phyloP scores from a whole-genome alignment of 2,329 filamentous ascomycete genomes.

The Penicillium brasilianum region DNA sequence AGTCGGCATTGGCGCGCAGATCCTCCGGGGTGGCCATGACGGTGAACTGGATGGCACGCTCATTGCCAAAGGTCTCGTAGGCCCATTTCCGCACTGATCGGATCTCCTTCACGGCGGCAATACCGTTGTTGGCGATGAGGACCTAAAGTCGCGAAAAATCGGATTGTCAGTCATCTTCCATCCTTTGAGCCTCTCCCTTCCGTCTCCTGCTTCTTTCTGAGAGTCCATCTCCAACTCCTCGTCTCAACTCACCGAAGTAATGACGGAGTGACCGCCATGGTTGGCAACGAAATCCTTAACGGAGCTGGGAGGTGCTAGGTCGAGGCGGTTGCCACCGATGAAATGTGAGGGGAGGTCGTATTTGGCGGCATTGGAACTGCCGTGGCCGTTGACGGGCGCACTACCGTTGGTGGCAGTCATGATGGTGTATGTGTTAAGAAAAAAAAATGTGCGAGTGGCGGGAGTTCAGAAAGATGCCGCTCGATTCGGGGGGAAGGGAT shows the following conservation, averaged over 20 bases:
- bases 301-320: slow-evolving; percentile 78
- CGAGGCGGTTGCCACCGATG: slow-evolving; percentile 90
- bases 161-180: slow-evolving; percentile 10
- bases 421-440: slow-evolving; percentile 29
- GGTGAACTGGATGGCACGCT: slow-evolving; percentile 97
- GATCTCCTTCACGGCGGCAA: slow-evolving; percentile 99
- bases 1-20: slow-evolving; percentile 95
- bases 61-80: slow-evolving; percentile 98
- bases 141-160: slow-evolving; percentile 64
- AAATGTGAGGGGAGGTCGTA: slow-evolving; percentile 89
- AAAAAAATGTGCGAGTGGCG: not conserved
- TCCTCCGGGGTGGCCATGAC: slow-evolving; percentile 99
- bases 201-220: not conserved
- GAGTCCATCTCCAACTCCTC: not conserved
- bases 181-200: not conserved
- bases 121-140: slow-evolving; percentile 99
- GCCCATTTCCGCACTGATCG: slow-evolving; percentile 99
- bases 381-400: slow-evolving; percentile 55
- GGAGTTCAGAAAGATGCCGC: slow-evolving; percentile 17
- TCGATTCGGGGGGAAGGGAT: slow-evolving; percentile 6
- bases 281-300: slow-evolving; percentile 95
- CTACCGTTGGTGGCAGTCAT: slow-evolving; percentile 49
- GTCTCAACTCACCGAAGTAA: slow-evolving; percentile 79
- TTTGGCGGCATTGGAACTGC: slow-evolving; percentile 75
- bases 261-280: slow-evolving; percentile 94